phyloP scores from a whole-genome alignment of 345 rosid genomes.

The Linum trigynum region DNA sequence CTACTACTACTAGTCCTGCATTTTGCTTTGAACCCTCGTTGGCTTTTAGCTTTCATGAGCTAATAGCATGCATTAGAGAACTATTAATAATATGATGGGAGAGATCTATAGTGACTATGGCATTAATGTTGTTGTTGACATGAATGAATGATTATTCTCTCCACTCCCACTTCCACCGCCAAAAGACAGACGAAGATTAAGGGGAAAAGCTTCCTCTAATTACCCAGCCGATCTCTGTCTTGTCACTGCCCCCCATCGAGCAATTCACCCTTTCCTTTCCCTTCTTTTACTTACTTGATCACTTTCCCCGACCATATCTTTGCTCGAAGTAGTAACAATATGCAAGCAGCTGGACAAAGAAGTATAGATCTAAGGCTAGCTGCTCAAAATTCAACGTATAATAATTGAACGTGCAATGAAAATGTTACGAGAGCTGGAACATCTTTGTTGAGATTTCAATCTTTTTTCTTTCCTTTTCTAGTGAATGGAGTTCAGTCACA shows the following conservation, averaged over 20 bases:
- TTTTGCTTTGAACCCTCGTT: too few species aligned
- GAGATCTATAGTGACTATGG: too few species aligned
- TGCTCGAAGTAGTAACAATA: too few species aligned
- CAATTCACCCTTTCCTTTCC: slow-evolving; percentile 8
- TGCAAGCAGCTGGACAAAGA: not conserved
- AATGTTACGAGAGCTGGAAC: slow-evolving; percentile 8
- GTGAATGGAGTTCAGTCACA: too few species aligned
- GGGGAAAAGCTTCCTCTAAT: too few species aligned
- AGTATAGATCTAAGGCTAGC: not conserved
- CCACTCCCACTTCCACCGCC: slow-evolving; percentile 40
- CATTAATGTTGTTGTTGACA: slow-evolving; percentile 21
- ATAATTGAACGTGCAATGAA: not conserved
- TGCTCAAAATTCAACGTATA: slow-evolving; percentile 10
- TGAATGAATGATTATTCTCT: slow-evolving; percentile 17
- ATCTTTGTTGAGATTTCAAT: too few species aligned
- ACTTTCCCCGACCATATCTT: too few species aligned
- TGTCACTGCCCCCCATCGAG: slow-evolving; percentile 22
- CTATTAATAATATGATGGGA: too few species aligned
- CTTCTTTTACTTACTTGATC: not conserved
- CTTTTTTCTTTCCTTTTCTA: too few species aligned
- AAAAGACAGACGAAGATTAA: not conserved
- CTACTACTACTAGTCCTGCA: slow-evolving; percentile 21
- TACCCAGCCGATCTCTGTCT: slow-evolving; percentile 34
- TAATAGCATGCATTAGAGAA: too few species aligned
- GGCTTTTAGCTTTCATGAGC: too few species aligned